phyloP scores from a whole-genome alignment of 164 flowering plant species.

The Stephania cephalantha region DNA sequence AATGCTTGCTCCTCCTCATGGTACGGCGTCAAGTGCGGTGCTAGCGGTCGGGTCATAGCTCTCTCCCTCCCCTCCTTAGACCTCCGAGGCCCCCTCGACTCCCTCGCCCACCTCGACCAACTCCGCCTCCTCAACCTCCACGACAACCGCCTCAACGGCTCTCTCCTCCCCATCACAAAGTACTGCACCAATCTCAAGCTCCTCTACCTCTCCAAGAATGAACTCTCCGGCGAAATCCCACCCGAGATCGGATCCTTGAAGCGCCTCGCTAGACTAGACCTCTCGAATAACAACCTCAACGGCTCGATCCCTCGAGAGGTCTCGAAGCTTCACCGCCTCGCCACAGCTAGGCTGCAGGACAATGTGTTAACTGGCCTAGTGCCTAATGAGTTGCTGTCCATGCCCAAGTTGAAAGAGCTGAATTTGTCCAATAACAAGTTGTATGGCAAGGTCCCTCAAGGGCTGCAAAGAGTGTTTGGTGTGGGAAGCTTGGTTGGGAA shows the following conservation, averaged over 20 bases:
- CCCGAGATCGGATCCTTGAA: constrained; percentile 34
- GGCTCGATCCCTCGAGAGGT: constrained; percentile 51
- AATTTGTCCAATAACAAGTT: constrained; percentile 73
- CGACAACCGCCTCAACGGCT: constrained; percentile 73
- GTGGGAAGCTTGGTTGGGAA: constrained; percentile 58
- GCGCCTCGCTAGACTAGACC: constrained; percentile 58
- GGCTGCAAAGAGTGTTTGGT: constrained; percentile 37
- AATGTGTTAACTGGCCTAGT: constrained; percentile 62
- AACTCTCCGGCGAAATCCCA: constrained; percentile 76
- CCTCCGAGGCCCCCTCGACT: constrained; percentile 66
- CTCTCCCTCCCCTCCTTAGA: constrained; percentile 58
- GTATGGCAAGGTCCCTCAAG: constrained; percentile 47
- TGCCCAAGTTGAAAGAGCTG: constrained; percentile 36
- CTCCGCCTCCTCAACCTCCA: constrained; percentile 84
- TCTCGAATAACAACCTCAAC: constrained; percentile 72
- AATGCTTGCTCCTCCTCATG: constrained; percentile 57
- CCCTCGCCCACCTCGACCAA: constrained; percentile 57
- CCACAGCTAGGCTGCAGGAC: constrained; percentile 62
- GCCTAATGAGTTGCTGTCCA: constrained; percentile 32
- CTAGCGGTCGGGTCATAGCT: constrained; percentile 41
- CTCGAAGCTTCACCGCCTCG: constrained; percentile 33
- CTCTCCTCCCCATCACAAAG: constrained; percentile 45
- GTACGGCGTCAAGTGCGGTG: constrained; percentile 57
- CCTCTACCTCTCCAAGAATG: constrained; percentile 68
- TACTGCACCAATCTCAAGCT: constrained; percentile 57